Percentiles rank a stretch among this genome's conserved stretches.
phyloP scores from a whole-genome alignment of 805 yeast genomes.

The Spencermartinsiella europaea region DNA sequence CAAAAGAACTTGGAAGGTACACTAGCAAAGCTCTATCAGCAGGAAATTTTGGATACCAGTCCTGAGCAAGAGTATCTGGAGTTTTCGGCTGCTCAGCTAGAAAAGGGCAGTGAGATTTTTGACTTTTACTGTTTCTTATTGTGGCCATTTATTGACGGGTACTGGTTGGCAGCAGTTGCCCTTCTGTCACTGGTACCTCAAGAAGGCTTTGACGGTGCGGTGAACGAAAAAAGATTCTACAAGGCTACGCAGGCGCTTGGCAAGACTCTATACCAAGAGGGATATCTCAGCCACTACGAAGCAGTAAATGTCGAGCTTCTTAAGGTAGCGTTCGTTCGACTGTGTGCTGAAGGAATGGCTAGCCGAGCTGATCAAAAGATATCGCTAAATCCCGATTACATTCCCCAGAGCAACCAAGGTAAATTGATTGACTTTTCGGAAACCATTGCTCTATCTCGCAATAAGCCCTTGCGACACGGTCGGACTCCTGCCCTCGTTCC shows the following conservation, averaged over 20 bases:
- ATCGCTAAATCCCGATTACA: conserved; percentile 26
- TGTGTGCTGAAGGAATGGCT: conserved; percentile 31
- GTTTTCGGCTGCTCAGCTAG: conserved; percentile 19
- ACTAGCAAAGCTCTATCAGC: conserved; percentile 25
- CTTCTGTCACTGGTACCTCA: conserved; percentile 32
- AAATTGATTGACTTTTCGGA: conserved; percentile 30
- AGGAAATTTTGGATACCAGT: conserved; percentile 26
- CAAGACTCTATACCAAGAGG: conserved; percentile 39
- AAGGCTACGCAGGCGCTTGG: conserved; percentile 36
- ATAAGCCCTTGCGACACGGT: conserved; percentile 32
- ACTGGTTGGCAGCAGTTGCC: conserved; percentile 37
- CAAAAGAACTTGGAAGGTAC: conserved; percentile 30
- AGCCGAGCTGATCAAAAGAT: conserved; percentile 18
- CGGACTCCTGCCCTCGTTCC: conserved; percentile 19
- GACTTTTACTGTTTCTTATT: conserved; percentile 39
- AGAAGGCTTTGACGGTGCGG: conserved; percentile 11
- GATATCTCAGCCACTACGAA: conserved; percentile 37
- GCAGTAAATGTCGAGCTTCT: conserved; percentile 38
- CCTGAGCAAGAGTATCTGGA: conserved; percentile 22
- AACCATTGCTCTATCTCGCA: conserved; percentile 32
- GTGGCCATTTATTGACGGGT: conserved; percentile 43
- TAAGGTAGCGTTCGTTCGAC: conserved; percentile 33
- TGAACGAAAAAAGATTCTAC: conserved; percentile 30
- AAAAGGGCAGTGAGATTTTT: conserved; percentile 26
- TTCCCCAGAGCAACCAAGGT: conserved; percentile 21